Conservation (phyloP, 2,329 filamentous ascomycete species). For the Tothia fuscella region DNA sequence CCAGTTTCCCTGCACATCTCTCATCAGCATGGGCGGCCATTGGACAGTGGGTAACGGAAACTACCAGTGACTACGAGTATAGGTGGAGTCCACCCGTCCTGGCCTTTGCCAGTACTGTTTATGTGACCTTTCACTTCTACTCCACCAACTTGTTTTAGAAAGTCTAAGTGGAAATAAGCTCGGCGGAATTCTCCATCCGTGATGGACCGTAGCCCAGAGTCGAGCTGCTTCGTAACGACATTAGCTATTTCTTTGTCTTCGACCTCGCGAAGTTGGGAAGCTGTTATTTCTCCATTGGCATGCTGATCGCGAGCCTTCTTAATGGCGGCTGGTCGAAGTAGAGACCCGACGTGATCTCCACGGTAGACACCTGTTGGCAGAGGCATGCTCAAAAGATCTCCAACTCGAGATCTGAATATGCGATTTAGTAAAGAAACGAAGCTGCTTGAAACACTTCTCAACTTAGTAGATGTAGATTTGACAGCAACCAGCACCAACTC, state of each 20-base stretch:
- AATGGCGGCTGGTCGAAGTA: slow-evolving; percentile 53
- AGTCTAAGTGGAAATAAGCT: slow-evolving; percentile 48
- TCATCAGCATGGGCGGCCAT: too few species aligned
- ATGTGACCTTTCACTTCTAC: slow-evolving; percentile 39
- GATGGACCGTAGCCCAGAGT: slow-evolving; percentile 50
- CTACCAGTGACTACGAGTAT: slow-evolving; percentile 40
- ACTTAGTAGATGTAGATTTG: too few species aligned
- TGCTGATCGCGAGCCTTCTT: slow-evolving; percentile 44
- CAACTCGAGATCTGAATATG: too few species aligned
- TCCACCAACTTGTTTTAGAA: slow-evolving; percentile 42
- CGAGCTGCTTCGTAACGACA: slow-evolving; percentile 52
- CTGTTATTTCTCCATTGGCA: slow-evolving; percentile 33
- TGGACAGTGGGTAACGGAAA: too few species aligned
- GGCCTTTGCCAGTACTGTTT: slow-evolving; percentile 31
- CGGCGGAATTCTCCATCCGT: slow-evolving; percentile 58
- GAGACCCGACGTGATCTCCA: slow-evolving; percentile 60
- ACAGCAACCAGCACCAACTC: too few species aligned
- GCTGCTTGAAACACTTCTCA: too few species aligned
- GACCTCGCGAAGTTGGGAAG: slow-evolving; percentile 36
- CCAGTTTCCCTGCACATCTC: slow-evolving; percentile 42
- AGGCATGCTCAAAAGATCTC: slow-evolving; percentile 23
- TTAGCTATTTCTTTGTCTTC: slow-evolving; percentile 56
- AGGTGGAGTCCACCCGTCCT: slow-evolving; percentile 42
- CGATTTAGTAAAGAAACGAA: too few species aligned
- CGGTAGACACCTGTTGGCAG: slow-evolving; percentile 35